phyloP scores from a whole-genome alignment of 1,139 yeast species.

The Magnusiomyces paraingens region DNA sequence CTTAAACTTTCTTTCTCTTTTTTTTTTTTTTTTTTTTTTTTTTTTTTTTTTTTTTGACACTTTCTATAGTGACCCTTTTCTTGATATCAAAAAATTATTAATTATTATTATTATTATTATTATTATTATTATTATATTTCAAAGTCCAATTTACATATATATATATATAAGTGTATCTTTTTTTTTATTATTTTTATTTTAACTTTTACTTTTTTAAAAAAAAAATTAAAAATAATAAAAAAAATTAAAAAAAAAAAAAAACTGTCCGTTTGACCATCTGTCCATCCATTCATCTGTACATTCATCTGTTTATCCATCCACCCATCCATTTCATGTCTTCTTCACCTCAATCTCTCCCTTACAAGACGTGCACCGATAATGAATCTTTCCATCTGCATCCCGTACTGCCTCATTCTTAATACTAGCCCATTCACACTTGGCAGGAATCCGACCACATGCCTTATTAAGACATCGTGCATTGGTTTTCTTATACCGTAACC shows the following conservation, averaged over 20 bases:
- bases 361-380: constrained; percentile 62
- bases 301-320: not conserved
- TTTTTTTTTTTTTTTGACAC: too few species aligned
- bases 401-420: constrained; percentile 69
- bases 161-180: not conserved
- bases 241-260: not conserved
- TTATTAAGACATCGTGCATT: constrained; percentile 79
- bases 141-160: not conserved
- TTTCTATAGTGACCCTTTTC: too few species aligned
- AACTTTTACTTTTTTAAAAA: too few species aligned
- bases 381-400: constrained; percentile 37
- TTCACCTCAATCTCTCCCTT: constrained; percentile 48
- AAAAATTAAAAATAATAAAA: not conserved
- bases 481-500: constrained; percentile 88
- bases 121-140: too few species aligned
- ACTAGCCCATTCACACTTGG: constrained; percentile 89
- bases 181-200: too few species aligned
- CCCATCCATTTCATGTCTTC: not conserved
- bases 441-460: constrained; percentile 81
- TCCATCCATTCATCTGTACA: too few species aligned
- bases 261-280: too few species aligned
- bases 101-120: too few species aligned
- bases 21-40: too few species aligned
- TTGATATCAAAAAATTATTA: too few species aligned
- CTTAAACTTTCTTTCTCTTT: too few species aligned